A percentile compares a stretch with the other conserved stretches of the same genome.
These are phyloP conservation scores for Xylariaceae sp. DNA, from an alignment of 2,329 filamentous ascomycete genomes.

Conservation along the genomic window DNA sequence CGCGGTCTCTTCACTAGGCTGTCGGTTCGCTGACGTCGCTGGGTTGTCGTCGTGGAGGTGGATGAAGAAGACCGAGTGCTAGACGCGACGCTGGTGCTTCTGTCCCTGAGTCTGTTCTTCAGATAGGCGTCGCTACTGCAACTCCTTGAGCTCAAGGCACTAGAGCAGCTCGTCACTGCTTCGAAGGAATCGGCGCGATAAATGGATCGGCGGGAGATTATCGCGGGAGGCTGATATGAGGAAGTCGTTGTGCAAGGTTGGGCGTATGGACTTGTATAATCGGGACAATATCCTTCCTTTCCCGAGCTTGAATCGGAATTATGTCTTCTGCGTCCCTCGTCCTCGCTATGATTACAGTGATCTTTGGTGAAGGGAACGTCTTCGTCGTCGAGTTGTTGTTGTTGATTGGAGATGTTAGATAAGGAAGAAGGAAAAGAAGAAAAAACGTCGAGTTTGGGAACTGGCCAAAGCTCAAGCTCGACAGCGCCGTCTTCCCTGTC, in stretches of 20 bases:
- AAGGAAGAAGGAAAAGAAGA: constrained; percentile 2
- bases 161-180: constrained; percentile 5
- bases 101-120: background rate
- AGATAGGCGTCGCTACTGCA: constrained; percentile 7
- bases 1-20: background rate
- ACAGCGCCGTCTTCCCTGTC: constrained; percentile 1
- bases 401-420: background rate
- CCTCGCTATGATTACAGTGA: background rate
- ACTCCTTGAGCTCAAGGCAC: background rate
- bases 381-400: background rate
- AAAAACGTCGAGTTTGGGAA: constrained; percentile 10
- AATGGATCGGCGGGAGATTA: constrained; percentile 5
- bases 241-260: background rate
- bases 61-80: too few species aligned
- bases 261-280: background rate
- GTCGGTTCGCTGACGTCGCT: background rate
- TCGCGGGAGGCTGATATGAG: background rate
- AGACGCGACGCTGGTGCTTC: too few species aligned
- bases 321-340: too few species aligned
- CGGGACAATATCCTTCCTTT: background rate
- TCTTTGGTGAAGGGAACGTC: background rate
- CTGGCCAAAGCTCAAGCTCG: constrained; percentile 15
- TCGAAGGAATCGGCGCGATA: constrained; percentile 14
- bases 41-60: too few species aligned
- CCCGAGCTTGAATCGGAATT: background rate